Base-by-base conservation (phyloP, 345 rosid species). In the Melaleuca alternifolia region DNA sequence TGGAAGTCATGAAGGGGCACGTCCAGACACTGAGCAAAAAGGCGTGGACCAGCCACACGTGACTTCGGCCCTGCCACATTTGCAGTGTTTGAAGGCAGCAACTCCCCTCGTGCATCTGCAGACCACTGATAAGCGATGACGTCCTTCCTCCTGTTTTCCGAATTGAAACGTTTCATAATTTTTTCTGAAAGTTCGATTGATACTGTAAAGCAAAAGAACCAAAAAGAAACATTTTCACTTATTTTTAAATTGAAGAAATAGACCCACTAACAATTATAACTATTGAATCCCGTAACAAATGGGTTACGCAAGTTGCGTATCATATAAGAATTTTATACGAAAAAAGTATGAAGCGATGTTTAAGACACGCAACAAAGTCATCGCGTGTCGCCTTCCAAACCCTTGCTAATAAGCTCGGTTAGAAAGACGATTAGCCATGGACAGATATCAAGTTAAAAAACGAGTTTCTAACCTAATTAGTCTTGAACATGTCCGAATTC, bases 31-130 rank as follows among this genome's bases (percentile, higher is more conserved):
- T 50, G 85, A 57, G 61, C 85, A 28, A 50, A 30, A 76, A 44
- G 54, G 52, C 23, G 33, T 82, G 88, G 85, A 86, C 88, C 88
- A 83, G 82, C 85, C 86, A 86, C 88, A 82, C 85, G 88, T 86
- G 88, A 86, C 71, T 82, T 59, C 85, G 54, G 61, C 85, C 13
- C 88, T 57, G 88, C 85, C n/a, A 57, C 33, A 54, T 33, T 54
- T 81, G 23, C 54, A 15, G 41, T n/a, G 41, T 20, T 82, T 48
- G 37, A 50, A n/a, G 52, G 62, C 46, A 23, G 62, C 10, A 54
- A 41, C 46, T 37, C 65, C 65, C 10, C 85, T 41, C 85, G 61
- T n/a, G 57, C 59, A 44, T 54, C 30, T 54, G 85, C 77, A 24
- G 89, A 83, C 84, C 87, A 87, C 90, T 91, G 81, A 71, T 20